Evolutionary conservation across 495 filamentous ascomycete genomes (phyloP), one percentile per base, ranked within the genome.

Genomic region (Talaromyces thailandensis): DNA sequence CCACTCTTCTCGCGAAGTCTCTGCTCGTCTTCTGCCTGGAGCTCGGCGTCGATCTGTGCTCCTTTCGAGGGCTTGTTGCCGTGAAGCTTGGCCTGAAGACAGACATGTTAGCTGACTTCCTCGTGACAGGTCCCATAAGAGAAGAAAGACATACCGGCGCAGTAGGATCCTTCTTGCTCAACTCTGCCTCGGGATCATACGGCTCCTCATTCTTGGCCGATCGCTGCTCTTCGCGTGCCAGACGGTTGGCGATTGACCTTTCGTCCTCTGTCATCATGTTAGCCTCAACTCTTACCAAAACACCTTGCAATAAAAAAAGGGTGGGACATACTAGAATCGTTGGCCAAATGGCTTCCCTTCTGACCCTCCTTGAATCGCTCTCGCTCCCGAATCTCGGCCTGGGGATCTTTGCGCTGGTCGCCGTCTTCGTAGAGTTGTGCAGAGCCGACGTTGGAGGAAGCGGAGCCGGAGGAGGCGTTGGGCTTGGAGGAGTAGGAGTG

Each of bases 241-340:
- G 79, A 68, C 84, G 87, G 79, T 92, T 91, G 64, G 86, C 87
- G 65, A 95, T 92, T 29, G 88, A 83, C 66, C 91, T 82, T 67
- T 90, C 74, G 68, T 93, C 90, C 82, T 95, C 87, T 92, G 60
- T 6, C 18, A 43, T 3, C 24, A 40, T 21, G 25, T 29, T 5
- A n/a, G 23, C 45, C 16, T 40, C 14, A 25, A 25, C 50, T 4
- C 2, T n/a, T 21, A 24, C 18, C 63, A 45, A 32, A 37, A 53
- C 7, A 25, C 11, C 8, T 53, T 7, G n/a, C n/a, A n/a, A 60
- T 28, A 62, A 6, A 23, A 50, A 18, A 21, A 67, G 48, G 35
- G 43, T n/a, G 6, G 18, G 40, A 64, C 76, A 29, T 76, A 90
- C 88, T 93, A 18, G 90, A 86, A 66, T 93, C 90, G 60, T 84